These are phyloP conservation scores for Diaporthe aspalathi DNA, from an alignment of 2,329 filamentous ascomycete species.

Conservation along the genomic window DNA sequence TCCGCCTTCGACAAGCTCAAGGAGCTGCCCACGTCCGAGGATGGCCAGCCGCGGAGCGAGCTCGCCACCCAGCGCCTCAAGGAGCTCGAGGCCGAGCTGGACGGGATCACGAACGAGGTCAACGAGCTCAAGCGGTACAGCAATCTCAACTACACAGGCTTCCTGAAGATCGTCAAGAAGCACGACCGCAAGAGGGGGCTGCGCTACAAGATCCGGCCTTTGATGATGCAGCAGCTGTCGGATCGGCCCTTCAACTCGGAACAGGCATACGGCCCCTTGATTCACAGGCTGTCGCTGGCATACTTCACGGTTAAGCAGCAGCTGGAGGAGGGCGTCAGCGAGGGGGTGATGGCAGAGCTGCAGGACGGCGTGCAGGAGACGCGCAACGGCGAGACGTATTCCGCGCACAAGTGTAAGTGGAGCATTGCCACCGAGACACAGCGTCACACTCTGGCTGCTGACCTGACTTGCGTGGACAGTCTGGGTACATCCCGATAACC, in stretches of 20 bases:
- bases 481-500: conserved; percentile 96
- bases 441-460: conserved; percentile 43
- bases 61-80: conserved; percentile 67
- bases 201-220: conserved; percentile 87
- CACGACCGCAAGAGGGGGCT: conserved; percentile 93
- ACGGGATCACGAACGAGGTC: conserved; percentile 88
- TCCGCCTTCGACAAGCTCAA: conserved; percentile 76
- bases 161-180: conserved; percentile 98
- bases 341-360: conserved; percentile 37
- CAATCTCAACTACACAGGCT: conserved; percentile 96
- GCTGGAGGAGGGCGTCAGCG: conserved; percentile 67
- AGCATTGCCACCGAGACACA: background rate
- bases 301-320: conserved; percentile 94
- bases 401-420: conserved; percentile 83
- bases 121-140: conserved; percentile 96
- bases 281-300: conserved; percentile 93
- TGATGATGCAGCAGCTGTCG: conserved; percentile 91
- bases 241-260: conserved; percentile 95
- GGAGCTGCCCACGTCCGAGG: conserved; percentile 77
- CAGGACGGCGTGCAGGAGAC: conserved; percentile 54
- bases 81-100: conserved; percentile 82
- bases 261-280: conserved; percentile 84
- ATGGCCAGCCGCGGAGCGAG: conserved; percentile 62
- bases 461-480: conserved; percentile 61
- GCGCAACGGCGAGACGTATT: conserved; percentile 78